Conservation (phyloP, 139 green algal species). For the Gonium pectorale region DNA sequence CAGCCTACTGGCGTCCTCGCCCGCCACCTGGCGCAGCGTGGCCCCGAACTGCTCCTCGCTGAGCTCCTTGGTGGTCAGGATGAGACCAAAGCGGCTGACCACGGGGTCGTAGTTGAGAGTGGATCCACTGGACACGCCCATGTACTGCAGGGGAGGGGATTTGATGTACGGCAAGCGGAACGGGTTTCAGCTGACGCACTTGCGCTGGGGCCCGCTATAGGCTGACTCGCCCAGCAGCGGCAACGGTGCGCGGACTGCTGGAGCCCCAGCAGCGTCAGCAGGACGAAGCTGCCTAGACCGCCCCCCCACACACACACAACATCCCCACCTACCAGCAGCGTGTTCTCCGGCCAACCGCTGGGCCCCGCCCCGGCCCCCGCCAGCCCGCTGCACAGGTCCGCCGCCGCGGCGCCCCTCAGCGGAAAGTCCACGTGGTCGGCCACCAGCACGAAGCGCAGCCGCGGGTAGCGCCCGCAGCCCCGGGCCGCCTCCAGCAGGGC, state of each 20-base stretch:
- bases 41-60: conserved; percentile 8
- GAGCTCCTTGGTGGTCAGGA: conserved; percentile 39
- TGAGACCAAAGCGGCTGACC: conserved; percentile 53
- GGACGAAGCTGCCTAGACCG: no score
- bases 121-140: conserved; percentile 45
- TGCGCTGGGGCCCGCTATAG: no score
- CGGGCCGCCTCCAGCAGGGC: conserved; percentile 61
- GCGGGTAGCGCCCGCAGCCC: conserved; percentile 60
- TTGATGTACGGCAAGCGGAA: no score
- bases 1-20: not conserved
- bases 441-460: conserved; percentile 60
- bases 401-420: conserved; percentile 26
- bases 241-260: no score
- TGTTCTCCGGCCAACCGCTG: conserved; percentile 62
- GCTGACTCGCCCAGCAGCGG: no score
- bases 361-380: conserved; percentile 44
- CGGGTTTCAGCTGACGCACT: no score
- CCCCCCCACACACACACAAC: no score
- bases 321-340: conserved; percentile 62
- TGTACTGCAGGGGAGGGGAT: conserved; percentile 59
- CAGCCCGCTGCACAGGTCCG: conserved; percentile 48
- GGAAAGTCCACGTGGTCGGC: conserved; percentile 67
- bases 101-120: conserved; percentile 56
- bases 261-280: no score
- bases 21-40: conserved; percentile 37